phyloP scores from a whole-genome alignment of 306 rosid species.

The Castanea sativa region DNA sequence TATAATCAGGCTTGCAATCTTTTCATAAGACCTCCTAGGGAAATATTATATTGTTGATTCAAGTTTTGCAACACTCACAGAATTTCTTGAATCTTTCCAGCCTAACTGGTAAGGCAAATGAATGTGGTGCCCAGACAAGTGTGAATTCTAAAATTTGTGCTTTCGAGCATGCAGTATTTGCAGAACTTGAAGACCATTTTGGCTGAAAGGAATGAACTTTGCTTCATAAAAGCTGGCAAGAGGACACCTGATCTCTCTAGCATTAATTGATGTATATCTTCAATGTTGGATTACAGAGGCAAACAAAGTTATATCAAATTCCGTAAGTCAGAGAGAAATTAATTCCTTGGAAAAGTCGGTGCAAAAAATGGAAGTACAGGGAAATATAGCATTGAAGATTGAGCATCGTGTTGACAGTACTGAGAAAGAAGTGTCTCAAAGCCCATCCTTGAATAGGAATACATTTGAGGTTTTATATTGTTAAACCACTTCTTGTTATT shows the following conservation, averaged over 20 bases:
- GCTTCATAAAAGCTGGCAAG: slow-evolving; percentile 38
- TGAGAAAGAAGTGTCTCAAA: slow-evolving; percentile 40
- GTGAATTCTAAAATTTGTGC: slow-evolving; percentile 32
- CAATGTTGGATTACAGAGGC: slow-evolving; percentile 40
- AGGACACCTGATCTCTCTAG: slow-evolving; percentile 45
- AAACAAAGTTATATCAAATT: slow-evolving; percentile 32
- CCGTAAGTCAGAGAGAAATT: slow-evolving; percentile 37
- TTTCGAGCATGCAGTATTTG: slow-evolving; percentile 34
- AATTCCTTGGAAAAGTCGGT: slow-evolving; percentile 23
- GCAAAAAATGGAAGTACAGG: slow-evolving; percentile 35
- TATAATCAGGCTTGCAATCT: neutral
- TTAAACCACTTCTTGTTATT: neutral
- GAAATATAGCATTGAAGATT: slow-evolving; percentile 32
- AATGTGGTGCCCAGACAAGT: slow-evolving; percentile 31
- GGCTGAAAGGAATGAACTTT: slow-evolving; percentile 46
- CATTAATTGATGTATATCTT: slow-evolving; percentile 23
- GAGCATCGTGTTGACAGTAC: slow-evolving; percentile 28
- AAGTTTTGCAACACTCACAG: slow-evolving; percentile 9
- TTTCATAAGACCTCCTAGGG: slow-evolving; percentile 6
- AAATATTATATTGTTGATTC: slow-evolving; percentile 14
- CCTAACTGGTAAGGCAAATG: slow-evolving; percentile 38
- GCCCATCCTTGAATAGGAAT: slow-evolving; percentile 60
- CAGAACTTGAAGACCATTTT: slow-evolving; percentile 35
- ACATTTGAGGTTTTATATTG: slow-evolving; percentile 49
- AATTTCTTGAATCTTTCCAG: slow-evolving; percentile 34